A percentile compares a stretch with the other conserved stretches of the same genome.
phyloP scores from a whole-genome alignment of 1,139 yeast genomes.

The Debaryomyces psychrophilus region DNA sequence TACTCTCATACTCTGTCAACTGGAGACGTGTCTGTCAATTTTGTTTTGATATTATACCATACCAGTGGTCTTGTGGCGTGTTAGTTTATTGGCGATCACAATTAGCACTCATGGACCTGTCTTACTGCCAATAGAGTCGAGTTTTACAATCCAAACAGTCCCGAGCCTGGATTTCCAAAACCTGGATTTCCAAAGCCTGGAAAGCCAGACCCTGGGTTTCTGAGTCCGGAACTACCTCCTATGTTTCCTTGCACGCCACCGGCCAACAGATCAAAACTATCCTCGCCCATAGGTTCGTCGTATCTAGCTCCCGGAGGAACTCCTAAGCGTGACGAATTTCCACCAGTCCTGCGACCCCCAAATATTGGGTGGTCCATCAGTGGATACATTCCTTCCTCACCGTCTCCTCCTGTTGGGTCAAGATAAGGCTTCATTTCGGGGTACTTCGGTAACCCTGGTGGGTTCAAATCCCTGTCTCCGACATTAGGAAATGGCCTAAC shows the following conservation, averaged over 20 bases:
- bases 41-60: no score
- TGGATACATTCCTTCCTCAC: slow-evolving; percentile 59
- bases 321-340: slow-evolving; percentile 30
- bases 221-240: slow-evolving; percentile 1
- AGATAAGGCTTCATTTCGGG: slow-evolving; percentile 47
- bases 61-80: no score
- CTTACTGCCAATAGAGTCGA: slow-evolving; percentile 3
- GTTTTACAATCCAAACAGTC: slow-evolving; percentile 12
- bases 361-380: slow-evolving; percentile 55
- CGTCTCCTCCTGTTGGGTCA: slow-evolving; percentile 27
- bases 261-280: slow-evolving; percentile 47
- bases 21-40: neutral
- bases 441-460: slow-evolving; percentile 47
- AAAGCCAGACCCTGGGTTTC: slow-evolving; percentile 24
- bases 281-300: slow-evolving; percentile 56
- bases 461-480: slow-evolving; percentile 56
- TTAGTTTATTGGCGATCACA: no score
- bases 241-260: slow-evolving; percentile 51
- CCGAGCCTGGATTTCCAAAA: slow-evolving; percentile 17
- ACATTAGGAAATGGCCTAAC: slow-evolving; percentile 32
- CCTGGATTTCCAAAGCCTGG: slow-evolving; percentile 19
- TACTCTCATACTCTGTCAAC: neutral
- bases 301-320: slow-evolving; percentile 57
- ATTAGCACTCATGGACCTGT: slow-evolving; percentile 8
- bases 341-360: slow-evolving; percentile 22